Evolutionary conservation across 345 rosid species (phyloP).

Genomic region (Salix suchowensis): DNA sequence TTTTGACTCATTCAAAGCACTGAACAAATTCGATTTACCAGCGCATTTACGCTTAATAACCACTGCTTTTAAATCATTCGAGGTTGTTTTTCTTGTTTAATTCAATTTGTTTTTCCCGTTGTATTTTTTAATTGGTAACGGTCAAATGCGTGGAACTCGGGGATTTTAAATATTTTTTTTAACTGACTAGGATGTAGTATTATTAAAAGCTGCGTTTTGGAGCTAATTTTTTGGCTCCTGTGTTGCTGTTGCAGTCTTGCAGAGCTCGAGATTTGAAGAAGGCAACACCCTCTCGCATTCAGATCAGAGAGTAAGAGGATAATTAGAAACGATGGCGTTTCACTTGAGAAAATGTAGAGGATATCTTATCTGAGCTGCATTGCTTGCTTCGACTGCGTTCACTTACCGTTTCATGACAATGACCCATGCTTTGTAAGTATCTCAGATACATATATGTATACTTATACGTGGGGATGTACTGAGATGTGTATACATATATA

Average conservation of each 20-base stretch:
- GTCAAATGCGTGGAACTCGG: conserved; percentile 22
- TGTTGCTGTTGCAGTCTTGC: conserved; percentile 5
- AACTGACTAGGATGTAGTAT: conserved; percentile 6
- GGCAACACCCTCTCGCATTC: not conserved
- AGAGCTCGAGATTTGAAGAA: conserved; percentile 22
- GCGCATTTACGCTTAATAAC: not conserved
- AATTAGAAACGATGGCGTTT: conserved; percentile 16
- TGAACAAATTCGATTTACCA: not conserved
- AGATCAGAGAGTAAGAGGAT: conserved; percentile 27
- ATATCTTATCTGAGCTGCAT: conserved; percentile 17
- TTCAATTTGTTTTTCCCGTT: conserved; percentile 4
- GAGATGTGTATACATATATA: not conserved
- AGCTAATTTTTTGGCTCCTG: not conserved
- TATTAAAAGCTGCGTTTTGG: not conserved
- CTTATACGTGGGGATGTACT: not conserved
- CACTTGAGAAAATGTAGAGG: not conserved
- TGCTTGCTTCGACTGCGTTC: conserved; percentile 7
- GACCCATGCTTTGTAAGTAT: conserved; percentile 1
- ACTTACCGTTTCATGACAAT: conserved; percentile 8
- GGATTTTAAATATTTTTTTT: not conserved
- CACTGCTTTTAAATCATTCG: not conserved
- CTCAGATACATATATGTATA: not conserved
- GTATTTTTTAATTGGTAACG: conserved; percentile 11
- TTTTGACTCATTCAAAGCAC: not conserved
- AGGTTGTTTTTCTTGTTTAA: not conserved